These are phyloP conservation scores for Strobilomyces confusus DNA, from an alignment of 768 basidiomycete genomes.

Conservation along the genomic window DNA sequence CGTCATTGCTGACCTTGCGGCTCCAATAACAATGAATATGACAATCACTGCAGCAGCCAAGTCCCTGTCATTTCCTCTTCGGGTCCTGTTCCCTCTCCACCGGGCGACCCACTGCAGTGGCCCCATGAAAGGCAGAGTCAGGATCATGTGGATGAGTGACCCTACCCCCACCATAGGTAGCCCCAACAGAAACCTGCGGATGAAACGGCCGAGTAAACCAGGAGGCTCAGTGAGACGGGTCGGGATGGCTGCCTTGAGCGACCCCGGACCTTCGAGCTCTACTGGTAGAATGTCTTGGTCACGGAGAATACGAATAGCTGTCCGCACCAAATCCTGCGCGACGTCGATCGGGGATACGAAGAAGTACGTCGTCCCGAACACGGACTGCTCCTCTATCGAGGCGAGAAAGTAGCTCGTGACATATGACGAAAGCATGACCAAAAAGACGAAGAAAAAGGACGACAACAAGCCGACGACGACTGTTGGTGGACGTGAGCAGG, in stretches of 20 bases:
- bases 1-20: constrained; percentile 47
- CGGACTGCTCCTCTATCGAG: constrained; percentile 52
- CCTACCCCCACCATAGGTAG: constrained; percentile 75
- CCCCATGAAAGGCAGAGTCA: constrained; percentile 58
- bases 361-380: constrained; percentile 34
- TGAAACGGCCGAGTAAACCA: constrained; percentile 50
- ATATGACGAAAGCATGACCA: constrained; percentile 68
- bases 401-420: constrained; percentile 64
- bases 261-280: constrained; percentile 16
- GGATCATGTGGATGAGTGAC: constrained; percentile 68
- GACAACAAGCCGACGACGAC: constrained; percentile 64
- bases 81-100: constrained; percentile 52
- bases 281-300: constrained; percentile 47
- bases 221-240: constrained; percentile 30
- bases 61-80: constrained; percentile 55
- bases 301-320: constrained; percentile 57
- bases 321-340: constrained; percentile 56
- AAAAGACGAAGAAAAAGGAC: constrained; percentile 54
- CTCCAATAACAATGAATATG: constrained; percentile 56
- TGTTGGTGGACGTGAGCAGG: constrained; percentile 28
- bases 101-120: constrained; percentile 71
- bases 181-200: constrained; percentile 72
- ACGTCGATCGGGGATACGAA: constrained; percentile 54
- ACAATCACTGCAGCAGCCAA: constrained; percentile 64
- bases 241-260: constrained; percentile 19